These are phyloP conservation scores for Colletotrichum sojae DNA, from an alignment of 2,329 filamentous ascomycete genomes.

Conservation along the genomic window DNA sequence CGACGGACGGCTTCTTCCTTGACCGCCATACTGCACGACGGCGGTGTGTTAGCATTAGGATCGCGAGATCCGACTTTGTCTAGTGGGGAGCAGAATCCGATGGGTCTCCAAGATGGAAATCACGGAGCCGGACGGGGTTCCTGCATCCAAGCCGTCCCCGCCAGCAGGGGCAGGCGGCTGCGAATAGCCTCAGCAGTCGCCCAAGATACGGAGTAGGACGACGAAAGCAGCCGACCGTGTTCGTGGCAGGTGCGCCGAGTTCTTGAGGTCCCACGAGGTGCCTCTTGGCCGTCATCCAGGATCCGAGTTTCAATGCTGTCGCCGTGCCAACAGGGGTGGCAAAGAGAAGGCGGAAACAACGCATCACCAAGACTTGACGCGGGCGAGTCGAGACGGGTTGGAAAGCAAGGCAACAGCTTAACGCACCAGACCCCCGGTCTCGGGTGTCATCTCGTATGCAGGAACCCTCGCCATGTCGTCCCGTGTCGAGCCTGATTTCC, in stretches of 20 bases:
- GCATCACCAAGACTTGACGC: conserved; percentile 37
- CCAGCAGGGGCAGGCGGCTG: conserved; percentile 12
- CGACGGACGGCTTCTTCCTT: neutral
- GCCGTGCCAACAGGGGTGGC: conserved; percentile 33
- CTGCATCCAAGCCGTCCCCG: conserved; percentile 22
- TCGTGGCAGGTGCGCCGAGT: conserved; percentile 24
- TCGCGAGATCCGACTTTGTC: conserved; percentile 9
- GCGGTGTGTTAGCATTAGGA: conserved; percentile 27
- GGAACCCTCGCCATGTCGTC: conserved; percentile 30
- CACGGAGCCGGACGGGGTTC: conserved; percentile 29
- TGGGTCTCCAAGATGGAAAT: conserved; percentile 24
- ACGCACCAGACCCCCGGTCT: conserved; percentile 18
- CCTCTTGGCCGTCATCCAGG: conserved; percentile 23
- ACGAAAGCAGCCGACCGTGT: conserved; percentile 8
- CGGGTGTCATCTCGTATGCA: conserved; percentile 39
- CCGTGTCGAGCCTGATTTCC: conserved; percentile 26
- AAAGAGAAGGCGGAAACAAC: conserved; percentile 28
- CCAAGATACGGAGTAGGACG: neutral
- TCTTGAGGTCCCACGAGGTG: conserved; percentile 6
- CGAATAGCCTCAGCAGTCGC: conserved; percentile 30
- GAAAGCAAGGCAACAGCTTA: conserved; percentile 30
- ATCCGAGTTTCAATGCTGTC: conserved; percentile 32
- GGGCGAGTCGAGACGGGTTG: conserved; percentile 16
- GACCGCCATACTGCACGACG: conserved; percentile 25
- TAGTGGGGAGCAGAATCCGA: conserved; percentile 25